Evolutionary conservation across 495 filamentous ascomycete genomes (phyloP).

Genomic region (Hypoxylon trugodes): DNA sequence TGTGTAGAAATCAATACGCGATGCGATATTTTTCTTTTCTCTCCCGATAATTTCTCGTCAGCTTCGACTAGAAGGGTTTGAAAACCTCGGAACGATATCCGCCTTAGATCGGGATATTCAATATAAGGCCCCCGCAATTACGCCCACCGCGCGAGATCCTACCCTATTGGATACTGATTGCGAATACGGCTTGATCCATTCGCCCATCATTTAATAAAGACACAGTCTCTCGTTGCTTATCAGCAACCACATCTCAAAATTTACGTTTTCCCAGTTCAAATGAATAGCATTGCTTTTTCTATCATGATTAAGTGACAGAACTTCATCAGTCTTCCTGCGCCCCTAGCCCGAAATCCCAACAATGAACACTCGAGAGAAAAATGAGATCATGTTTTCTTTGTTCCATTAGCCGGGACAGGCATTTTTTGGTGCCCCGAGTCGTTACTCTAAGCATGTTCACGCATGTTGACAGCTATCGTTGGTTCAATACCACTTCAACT

Average conservation of each 20-base stretch:
- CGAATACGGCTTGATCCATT: not conserved
- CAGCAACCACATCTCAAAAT: not conserved
- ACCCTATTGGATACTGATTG: not conserved
- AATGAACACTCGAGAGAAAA: constrained; percentile 23
- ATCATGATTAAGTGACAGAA: constrained; percentile 22
- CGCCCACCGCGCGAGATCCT: not conserved
- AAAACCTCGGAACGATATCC: too few relatives aligned
- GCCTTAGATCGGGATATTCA: too few relatives aligned
- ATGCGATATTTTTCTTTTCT: too few relatives aligned
- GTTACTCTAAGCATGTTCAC: constrained; percentile 22
- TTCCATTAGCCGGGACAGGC: constrained; percentile 27
- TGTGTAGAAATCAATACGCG: too few relatives aligned
- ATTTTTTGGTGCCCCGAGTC: constrained; percentile 22
- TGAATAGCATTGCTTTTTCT: constrained; percentile 33
- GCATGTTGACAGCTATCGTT: constrained; percentile 25
- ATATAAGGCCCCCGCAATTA: not conserved
- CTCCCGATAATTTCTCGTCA: too few relatives aligned
- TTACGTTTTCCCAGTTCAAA: not conserved
- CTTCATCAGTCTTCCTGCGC: constrained; percentile 17
- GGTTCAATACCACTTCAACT: constrained; percentile 37
- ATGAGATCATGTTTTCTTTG: constrained; percentile 22
- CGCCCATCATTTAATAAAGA: not conserved
- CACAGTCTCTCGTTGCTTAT: not conserved
- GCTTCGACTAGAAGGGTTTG: too few relatives aligned
- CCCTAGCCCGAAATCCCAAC: constrained; percentile 22